Base-by-base conservation (phyloP, 2,329 filamentous ascomycete species). In the Alternaria alternata region DNA sequence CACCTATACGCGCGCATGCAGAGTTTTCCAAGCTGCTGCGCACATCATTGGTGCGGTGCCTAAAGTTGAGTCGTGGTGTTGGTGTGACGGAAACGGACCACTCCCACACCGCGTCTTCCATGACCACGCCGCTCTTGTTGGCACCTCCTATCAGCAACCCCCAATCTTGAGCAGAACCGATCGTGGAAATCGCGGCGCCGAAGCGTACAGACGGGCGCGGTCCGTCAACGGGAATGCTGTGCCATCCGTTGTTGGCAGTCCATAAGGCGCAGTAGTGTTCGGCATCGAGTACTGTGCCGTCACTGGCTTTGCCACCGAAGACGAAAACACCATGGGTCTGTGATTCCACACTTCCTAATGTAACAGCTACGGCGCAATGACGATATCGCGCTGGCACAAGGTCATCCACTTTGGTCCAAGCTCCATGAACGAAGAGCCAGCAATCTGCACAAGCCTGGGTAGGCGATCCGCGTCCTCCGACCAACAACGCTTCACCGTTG, bases 401-500 rank as follows among this genome's bases (percentile, higher is more conserved):
- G 68, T 87, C 84, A 59, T 89, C 83, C 14, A 87, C 84, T 64
- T 82, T 84, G 59, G 83, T 82, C 93, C 93, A 97, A 14, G 71
- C 75, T 30, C 82, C 82, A 51, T 85, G 85, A 53, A 85, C 83
- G 64, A 89, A 87, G 2, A 93, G 68, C 92, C 92, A 97, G 68
- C 91, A 93, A 75, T 95, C 91, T 36, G 82, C 81, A 42, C 92
- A 81, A 1, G 88, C 88, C 30, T 84, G 85, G 12, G 88, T 83
- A 5, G 94, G 93, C 7, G 92, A 94, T n/a, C 86, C 84, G 60
- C 94, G 86, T 5, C 94, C 94, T 24, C 94, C 94, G 30, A 87
- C 84, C 47, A 97, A 81, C 11, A 97, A 78, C 60, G 84, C 85
- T 16, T 86, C 86, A 22, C 79, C 77, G 34, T 82, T 79, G 2